phyloP scores from a whole-genome alignment of 805 yeast species.

The Metschnikowia gelsemii region DNA sequence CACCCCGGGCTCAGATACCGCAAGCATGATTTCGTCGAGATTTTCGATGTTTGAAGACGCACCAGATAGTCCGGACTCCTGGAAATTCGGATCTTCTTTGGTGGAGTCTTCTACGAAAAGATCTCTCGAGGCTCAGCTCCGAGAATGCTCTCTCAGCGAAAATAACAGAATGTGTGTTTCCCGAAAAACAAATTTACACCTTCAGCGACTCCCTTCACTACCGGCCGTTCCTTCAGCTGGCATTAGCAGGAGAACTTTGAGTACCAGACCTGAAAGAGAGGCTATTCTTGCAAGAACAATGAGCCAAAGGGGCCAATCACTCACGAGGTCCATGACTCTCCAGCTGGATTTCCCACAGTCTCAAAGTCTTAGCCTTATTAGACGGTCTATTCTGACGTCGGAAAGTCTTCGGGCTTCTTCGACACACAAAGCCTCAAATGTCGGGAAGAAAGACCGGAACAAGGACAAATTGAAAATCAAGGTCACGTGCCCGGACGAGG shows the following conservation, averaged over 20 bases:
- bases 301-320: background rate
- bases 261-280: background rate
- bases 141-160: constrained; percentile 1
- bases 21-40: constrained; percentile 10
- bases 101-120: background rate
- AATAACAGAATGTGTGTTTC: too few relatives aligned
- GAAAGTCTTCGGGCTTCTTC: background rate
- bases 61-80: constrained; percentile 15
- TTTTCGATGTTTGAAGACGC: constrained; percentile 21
- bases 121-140: constrained; percentile 3
- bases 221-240: background rate
- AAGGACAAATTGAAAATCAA: constrained; percentile 4
- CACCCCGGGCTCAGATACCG: constrained; percentile 2
- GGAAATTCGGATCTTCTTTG: background rate
- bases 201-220: background rate
- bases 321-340: background rate
- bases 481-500: constrained; percentile 11
- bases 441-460: background rate
- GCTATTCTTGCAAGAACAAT: background rate
- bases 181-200: too few relatives aligned
- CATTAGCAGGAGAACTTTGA: background rate
- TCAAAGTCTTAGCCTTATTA: background rate
- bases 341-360: background rate
- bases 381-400: constrained; percentile 5
- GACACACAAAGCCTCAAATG: background rate